Evolutionary conservation across 352 stramenopile species (phyloP).

Genomic region (Globisporangium polare): DNA sequence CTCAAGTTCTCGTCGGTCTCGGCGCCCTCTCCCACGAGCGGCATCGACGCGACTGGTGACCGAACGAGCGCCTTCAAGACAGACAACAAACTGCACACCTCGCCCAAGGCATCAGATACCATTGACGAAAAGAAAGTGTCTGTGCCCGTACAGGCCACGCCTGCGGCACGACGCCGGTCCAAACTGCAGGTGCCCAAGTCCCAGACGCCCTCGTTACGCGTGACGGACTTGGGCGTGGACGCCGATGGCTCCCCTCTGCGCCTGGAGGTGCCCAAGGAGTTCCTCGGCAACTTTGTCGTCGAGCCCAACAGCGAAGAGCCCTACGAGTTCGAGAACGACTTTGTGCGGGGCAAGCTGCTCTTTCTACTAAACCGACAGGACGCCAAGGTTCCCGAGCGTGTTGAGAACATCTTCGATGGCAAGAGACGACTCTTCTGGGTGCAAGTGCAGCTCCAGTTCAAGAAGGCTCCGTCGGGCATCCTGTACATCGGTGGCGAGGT

Average conservation of each 20-base stretch:
- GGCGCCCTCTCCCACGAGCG: neutral
- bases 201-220: conserved; percentile 11
- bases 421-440: conserved; percentile 60
- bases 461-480: conserved; percentile 42
- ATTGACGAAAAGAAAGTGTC: neutral
- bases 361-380: conserved; percentile 53
- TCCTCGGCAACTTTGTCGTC: conserved; percentile 16
- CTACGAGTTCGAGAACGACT: conserved; percentile 78
- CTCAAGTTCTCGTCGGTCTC: neutral
- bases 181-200: conserved; percentile 3
- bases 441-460: conserved; percentile 66
- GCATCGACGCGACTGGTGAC: no score
- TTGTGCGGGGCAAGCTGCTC: conserved; percentile 62
- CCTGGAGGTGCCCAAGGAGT: neutral
- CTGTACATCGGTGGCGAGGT: conserved; percentile 70
- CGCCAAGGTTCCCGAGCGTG: neutral
- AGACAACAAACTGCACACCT: no score
- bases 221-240: conserved; percentile 16
- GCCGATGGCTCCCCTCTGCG: conserved; percentile 11
- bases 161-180: neutral
- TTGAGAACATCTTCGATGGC: conserved; percentile 31
- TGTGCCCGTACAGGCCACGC: neutral
- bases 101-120: neutral
- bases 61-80: neutral
- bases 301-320: conserved; percentile 31